Evolutionary conservation across 2,329 filamentous ascomycete genomes (phyloP).

Genomic region (Leptographium wingfieldii): DNA sequence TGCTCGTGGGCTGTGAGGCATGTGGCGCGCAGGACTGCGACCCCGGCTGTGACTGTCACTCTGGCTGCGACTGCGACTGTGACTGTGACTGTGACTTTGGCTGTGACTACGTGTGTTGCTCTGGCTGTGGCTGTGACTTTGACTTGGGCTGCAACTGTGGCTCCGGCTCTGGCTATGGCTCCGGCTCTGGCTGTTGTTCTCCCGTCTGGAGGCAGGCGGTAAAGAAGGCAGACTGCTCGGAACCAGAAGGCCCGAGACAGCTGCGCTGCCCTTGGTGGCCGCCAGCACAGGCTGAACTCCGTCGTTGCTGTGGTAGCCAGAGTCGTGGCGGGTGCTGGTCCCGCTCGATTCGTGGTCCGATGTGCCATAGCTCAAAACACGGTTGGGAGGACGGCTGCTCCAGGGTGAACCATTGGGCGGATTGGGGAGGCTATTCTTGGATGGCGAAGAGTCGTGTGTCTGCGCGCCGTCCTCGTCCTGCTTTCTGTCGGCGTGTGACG

Average conservation of each 20-base stretch:
- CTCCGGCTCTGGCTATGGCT: background rate
- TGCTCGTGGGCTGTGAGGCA: background rate
- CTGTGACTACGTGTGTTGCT: conserved; percentile 1
- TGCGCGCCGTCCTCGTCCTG: background rate
- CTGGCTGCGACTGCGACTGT: conserved; percentile 2
- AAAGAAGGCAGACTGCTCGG: conserved; percentile 3
- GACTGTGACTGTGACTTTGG: background rate
- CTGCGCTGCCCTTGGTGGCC: background rate
- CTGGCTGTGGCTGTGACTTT: background rate
- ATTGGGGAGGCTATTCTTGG: background rate
- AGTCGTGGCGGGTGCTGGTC: background rate
- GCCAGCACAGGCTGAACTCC: background rate
- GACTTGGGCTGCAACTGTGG: background rate
- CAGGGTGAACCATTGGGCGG: background rate
- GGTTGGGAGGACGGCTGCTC: conserved; percentile 2
- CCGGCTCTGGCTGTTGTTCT: background rate
- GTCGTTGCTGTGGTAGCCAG: background rate
- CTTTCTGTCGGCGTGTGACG: background rate
- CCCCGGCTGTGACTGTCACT: background rate
- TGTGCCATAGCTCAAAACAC: conserved; percentile 2
- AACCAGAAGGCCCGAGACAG: background rate
- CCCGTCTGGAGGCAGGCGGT: background rate
- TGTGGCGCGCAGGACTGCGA: background rate
- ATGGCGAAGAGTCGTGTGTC: background rate
- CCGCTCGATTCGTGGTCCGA: background rate